A percentile compares a stretch with the other conserved stretches of the same genome.
Conservation (phyloP, 345 rosid species). For the Euphorbia tirucalli region DNA sequence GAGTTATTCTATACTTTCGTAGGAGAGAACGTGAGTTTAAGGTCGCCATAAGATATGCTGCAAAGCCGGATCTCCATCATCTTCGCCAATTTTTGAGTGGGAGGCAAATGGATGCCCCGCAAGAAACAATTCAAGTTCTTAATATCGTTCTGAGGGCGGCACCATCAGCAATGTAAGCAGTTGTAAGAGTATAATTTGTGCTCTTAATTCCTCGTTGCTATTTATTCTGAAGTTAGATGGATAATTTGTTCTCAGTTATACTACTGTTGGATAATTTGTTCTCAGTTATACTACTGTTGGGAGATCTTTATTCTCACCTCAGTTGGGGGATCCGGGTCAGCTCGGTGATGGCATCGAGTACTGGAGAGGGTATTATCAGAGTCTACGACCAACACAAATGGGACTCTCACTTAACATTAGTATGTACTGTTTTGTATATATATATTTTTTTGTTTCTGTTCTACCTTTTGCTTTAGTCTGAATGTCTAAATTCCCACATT, state of each 20-base stretch:
- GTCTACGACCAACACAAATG: constrained; percentile 70
- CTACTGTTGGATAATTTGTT: no score
- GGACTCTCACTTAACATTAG: constrained; percentile 77
- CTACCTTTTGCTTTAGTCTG: background rate
- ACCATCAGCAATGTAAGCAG: constrained; percentile 40
- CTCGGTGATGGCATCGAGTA: constrained; percentile 62
- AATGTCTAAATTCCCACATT: background rate
- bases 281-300: constrained; percentile 55
- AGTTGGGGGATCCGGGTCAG: constrained; percentile 36
- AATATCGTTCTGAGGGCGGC: constrained; percentile 57
- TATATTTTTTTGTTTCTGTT: background rate
- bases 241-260: no score
- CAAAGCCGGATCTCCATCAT: constrained; percentile 43
- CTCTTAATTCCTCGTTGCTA: background rate
- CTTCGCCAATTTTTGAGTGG: constrained; percentile 41
- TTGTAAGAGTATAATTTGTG: background rate
- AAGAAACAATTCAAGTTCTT: constrained; percentile 60
- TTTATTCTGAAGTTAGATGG: background rate
- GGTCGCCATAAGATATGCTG: constrained; percentile 45
- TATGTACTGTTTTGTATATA: constrained; percentile 11
- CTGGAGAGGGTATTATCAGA: constrained; percentile 73
- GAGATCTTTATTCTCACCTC: constrained; percentile 48
- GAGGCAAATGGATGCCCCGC: constrained; percentile 48
- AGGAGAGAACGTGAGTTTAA: constrained; percentile 57
- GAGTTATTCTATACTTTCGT: background rate